These are phyloP conservation scores for Agapanthus africanus DNA, from an alignment of 106 monocot genomes.

Conservation along the genomic window DNA sequence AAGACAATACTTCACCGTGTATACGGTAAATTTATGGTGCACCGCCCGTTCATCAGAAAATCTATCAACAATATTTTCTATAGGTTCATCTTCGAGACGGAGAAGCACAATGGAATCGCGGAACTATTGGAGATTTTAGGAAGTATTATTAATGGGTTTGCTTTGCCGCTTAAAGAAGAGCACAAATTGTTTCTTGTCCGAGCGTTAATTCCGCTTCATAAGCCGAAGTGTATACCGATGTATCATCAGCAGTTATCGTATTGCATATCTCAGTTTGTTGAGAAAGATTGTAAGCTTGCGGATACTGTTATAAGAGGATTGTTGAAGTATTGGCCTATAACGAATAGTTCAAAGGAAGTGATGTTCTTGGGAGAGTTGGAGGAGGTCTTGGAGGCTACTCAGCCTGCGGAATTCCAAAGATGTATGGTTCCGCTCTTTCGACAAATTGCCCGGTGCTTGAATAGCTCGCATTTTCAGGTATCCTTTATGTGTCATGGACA, in stretches of 20 bases:
- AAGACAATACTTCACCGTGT: constrained; percentile 30
- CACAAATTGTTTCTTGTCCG: constrained; percentile 45
- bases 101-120: constrained; percentile 26
- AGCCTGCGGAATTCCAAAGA: constrained; percentile 54
- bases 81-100: constrained; percentile 23
- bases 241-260: constrained; percentile 60
- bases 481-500: too few species aligned
- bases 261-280: constrained; percentile 63
- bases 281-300: constrained; percentile 63
- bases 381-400: constrained; percentile 50
- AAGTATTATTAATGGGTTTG: constrained; percentile 31
- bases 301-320: constrained; percentile 59
- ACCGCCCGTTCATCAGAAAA: constrained; percentile 24
- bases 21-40: constrained; percentile 32
- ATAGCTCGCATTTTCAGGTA: constrained; percentile 63
- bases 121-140: constrained; percentile 24
- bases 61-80: constrained; percentile 25
- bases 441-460: constrained; percentile 47
- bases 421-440: constrained; percentile 61
- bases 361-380: constrained; percentile 48
- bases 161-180: constrained; percentile 24
- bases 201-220: constrained; percentile 60
- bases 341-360: constrained; percentile 42
- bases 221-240: constrained; percentile 57
- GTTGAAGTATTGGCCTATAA: constrained; percentile 63